Percentiles rank a stretch among this genome's conserved stretches.
Conservation (phyloP, 352 stramenopile genomes). For the Phytophthora pseudosyringae region DNA sequence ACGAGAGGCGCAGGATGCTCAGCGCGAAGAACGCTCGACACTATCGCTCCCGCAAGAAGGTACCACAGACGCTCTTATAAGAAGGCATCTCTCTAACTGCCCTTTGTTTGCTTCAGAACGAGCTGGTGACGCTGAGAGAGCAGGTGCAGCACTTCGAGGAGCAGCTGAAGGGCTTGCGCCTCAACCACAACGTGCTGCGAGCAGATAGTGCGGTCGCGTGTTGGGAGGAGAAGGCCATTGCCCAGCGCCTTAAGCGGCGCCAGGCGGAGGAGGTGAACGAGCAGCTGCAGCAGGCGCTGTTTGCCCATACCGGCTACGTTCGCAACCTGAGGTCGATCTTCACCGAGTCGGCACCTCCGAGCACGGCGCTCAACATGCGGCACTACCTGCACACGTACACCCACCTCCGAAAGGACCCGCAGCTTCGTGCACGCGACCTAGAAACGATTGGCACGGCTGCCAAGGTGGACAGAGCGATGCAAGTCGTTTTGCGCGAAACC, state of each 20-base stretch:
- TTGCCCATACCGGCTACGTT: constrained; percentile 18
- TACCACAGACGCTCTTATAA: too few relatives aligned
- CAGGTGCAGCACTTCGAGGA: constrained; percentile 29
- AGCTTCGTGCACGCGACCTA: constrained; percentile 42
- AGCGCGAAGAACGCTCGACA: constrained; percentile 45
- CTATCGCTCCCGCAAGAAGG: constrained; percentile 56
- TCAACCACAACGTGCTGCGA: constrained; percentile 21
- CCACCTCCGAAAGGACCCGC: constrained; percentile 32
- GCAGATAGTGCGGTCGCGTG: constrained; percentile 26
- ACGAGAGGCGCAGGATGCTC: constrained; percentile 38
- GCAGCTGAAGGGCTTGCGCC: constrained; percentile 30
- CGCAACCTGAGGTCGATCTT: constrained; percentile 34
- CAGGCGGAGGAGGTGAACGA: constrained; percentile 31
- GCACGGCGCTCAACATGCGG: constrained; percentile 44
- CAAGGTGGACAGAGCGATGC: constrained; percentile 48
- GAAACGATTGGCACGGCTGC: constrained; percentile 31
- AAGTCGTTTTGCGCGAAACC: constrained; percentile 48
- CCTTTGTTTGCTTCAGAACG: constrained; percentile 20
- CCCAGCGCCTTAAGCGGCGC: constrained; percentile 27
- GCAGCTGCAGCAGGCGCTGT: constrained; percentile 31
- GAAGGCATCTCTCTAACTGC: not conserved
- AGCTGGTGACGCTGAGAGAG: constrained; percentile 26
- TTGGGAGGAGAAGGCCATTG: constrained; percentile 40
- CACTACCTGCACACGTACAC: constrained; percentile 55
- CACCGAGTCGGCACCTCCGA: constrained; percentile 26